Evolutionary conservation across 345 rosid species (phyloP).

Genomic region (Eucalyptus pumila): DNA sequence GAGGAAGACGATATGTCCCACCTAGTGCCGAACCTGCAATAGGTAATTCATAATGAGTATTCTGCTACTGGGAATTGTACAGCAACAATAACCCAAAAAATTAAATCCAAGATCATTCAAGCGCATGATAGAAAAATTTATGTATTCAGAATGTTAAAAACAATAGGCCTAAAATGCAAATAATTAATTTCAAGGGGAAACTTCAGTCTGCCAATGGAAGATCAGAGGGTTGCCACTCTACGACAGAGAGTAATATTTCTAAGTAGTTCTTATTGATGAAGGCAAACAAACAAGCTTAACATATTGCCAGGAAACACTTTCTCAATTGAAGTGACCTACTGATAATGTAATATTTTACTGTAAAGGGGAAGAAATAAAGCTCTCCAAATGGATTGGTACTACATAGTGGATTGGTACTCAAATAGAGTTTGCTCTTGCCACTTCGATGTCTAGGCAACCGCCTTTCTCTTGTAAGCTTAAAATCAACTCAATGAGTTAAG

Average conservation of each 20-base stretch:
- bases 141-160: neutral
- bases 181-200: neutral
- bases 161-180: neutral
- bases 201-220: neutral
- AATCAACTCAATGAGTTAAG: neutral
- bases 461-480: neutral
- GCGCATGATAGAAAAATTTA: neutral
- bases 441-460: neutral
- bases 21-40: slow-evolving; percentile 16
- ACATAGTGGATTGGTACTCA: neutral
- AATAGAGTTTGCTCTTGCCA: neutral
- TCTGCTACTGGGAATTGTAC: neutral
- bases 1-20: slow-evolving; percentile 60
- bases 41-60: neutral
- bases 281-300: neutral
- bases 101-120: neutral
- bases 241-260: neutral
- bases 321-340: neutral
- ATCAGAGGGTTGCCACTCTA: neutral
- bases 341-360: neutral
- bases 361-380: neutral
- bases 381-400: neutral
- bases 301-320: neutral
- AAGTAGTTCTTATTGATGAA: neutral
- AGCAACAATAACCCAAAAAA: neutral